Conservation (phyloP, 2,329 filamentous ascomycete species). For the Fusarium graminum region DNA sequence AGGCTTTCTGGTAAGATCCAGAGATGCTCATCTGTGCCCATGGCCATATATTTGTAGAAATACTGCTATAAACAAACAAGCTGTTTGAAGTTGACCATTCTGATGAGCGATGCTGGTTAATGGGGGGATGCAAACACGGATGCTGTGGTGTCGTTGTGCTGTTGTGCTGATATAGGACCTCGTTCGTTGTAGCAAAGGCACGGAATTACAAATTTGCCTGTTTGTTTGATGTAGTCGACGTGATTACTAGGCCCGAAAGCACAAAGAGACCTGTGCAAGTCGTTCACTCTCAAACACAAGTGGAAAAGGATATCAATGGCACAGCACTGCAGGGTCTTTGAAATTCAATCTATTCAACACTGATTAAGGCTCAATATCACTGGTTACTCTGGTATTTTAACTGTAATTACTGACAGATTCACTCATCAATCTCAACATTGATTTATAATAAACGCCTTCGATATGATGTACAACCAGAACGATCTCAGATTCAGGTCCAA, state of each 20-base stretch:
- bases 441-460: constrained; percentile 29
- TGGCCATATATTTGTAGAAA: background rate
- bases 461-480: constrained; percentile 17
- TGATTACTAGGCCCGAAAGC: background rate
- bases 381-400: background rate
- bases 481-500: background rate
- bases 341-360: too few relatives aligned
- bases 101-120: background rate
- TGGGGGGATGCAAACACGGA: background rate
- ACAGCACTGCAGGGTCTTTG: background rate
- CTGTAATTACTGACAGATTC: constrained; percentile 2
- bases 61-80: background rate
- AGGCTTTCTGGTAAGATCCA: background rate
- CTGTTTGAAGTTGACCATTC: background rate
- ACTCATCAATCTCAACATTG: constrained; percentile 18
- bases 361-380: too few relatives aligned
- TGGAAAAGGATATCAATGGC: background rate
- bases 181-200: background rate
- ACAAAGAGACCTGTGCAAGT: background rate
- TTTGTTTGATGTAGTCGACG: background rate
- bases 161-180: background rate
- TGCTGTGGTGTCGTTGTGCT: background rate
- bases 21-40: background rate
- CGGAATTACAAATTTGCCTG: background rate
- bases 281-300: background rate